Evolutionary conservation across 148 eudicot genomes (phyloP), one percentile per base, ranked within the genome.

Genomic region (Chenopodium formosanum): DNA sequence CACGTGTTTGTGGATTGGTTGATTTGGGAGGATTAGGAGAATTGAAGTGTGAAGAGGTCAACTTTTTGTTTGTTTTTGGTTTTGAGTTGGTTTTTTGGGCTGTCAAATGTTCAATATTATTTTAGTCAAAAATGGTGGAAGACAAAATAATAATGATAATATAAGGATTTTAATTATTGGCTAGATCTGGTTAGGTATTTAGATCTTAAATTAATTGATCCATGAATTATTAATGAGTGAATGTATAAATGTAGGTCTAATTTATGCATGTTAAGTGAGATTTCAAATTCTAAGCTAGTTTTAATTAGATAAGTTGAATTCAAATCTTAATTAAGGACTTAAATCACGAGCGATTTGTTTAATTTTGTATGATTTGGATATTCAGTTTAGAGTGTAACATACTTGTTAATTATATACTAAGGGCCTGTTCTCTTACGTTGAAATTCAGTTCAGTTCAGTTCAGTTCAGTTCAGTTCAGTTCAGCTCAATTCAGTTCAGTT

Each of bases 1-100:
- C 87, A 79, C 74, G 64, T 82, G 85, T 48, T 9, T 9, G 23
- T 47, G 40, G 62, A 70, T 62, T 53, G n/a, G 65, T 70, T 75
- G 34, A 4, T 4, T 29, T 40, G 44, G 44, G 44, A 40, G 44
- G 44, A 40, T 40, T 40, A 4, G 19, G 78, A 47, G 34, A 37
- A 32, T 1, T 9, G 1, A 32, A 47, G 17, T 34, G 52, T 70
- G 63, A 67, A 66, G 9, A 0, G 64, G 83, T 84, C 83, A 80
- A 80, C 83, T 70, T 32, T 40, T 50, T 69, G 11, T 19, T 44
- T 12, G 17, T 31, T 47, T 29, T 13, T 9, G 9, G 3, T 29
- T 29, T 46, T 64, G 65, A 4, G 14, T 78, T 31, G 46, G 27
- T 50, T 48, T 50, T 40, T 65, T 47, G 32, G 32, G 37, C 10